Evolutionary conservation across 2,329 filamentous ascomycete genomes (phyloP).

Genomic region (Dactylellina cionopaga): DNA sequence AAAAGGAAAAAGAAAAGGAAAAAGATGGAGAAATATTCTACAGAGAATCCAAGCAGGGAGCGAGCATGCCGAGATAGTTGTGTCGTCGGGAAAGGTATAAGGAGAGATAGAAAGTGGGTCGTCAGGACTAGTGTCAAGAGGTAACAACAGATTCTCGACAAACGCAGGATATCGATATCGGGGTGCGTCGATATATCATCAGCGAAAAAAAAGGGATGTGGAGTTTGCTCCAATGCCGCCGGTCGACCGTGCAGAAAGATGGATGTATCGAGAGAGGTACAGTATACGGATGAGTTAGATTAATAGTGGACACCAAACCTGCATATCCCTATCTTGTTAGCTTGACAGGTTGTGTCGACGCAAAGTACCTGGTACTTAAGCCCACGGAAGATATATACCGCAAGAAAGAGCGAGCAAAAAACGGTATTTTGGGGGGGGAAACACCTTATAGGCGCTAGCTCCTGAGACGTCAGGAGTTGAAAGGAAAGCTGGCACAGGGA

Average conservation of each 20-base stretch:
- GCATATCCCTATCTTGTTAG: constrained; percentile 28
- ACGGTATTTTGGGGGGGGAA: no score
- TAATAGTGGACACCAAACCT: background rate
- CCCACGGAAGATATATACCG: background rate
- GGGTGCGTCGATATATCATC: constrained; percentile 10
- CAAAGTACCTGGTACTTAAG: constrained; percentile 15
- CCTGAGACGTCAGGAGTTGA: constrained; percentile 32
- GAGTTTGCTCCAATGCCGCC: background rate
- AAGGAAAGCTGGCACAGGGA: background rate
- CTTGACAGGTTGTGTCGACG: background rate
- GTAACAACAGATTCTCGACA: background rate
- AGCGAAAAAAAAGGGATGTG: background rate
- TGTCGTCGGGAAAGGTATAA: background rate
- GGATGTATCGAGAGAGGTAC: constrained; percentile 1
- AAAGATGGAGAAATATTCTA: constrained; percentile 28
- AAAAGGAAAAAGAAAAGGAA: constrained; percentile 1
- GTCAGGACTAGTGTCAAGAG: background rate
- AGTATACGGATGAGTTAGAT: constrained; percentile 9
- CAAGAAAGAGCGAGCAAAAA: background rate
- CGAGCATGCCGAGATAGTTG: constrained; percentile 28
- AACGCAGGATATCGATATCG: background rate
- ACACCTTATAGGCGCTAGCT: background rate
- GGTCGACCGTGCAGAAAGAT: background rate
- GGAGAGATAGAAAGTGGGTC: background rate
- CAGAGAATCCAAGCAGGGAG: constrained; percentile 38